Percentiles rank a stretch among this genome's conserved stretches.
phyloP scores from a whole-genome alignment of 768 basidiomycete genomes.

The Punctularia strigosozonata region DNA sequence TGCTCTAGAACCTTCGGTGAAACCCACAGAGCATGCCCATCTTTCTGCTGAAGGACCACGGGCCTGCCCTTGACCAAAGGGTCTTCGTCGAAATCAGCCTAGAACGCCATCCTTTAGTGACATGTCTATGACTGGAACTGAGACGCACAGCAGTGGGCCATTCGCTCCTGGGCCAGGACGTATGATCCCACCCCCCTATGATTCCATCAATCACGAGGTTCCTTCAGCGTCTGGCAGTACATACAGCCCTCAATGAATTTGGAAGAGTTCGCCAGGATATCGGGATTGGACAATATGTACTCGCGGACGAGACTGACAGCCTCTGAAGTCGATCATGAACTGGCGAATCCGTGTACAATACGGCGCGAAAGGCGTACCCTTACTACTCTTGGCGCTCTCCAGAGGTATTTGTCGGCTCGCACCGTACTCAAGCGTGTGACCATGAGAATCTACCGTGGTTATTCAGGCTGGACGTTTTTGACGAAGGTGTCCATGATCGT shows the following conservation, averaged over 20 bases:
- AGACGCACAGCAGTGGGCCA: constrained; percentile 61
- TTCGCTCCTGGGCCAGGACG: constrained; percentile 43
- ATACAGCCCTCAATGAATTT: constrained; percentile 67
- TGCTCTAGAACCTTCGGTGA: constrained; percentile 46
- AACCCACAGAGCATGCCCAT: constrained; percentile 85
- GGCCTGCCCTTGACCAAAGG: constrained; percentile 55
- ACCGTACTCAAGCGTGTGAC: constrained; percentile 71
- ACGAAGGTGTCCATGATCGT: constrained; percentile 12
- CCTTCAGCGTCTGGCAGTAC: no score
- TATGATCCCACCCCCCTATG: constrained; percentile 96
- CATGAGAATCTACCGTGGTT: constrained; percentile 54
- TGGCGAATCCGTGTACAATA: neutral
- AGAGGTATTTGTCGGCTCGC: constrained; percentile 52
- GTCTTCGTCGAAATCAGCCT: constrained; percentile 68
- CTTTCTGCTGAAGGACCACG: constrained; percentile 73
- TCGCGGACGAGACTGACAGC: constrained; percentile 49
- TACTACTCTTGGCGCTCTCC: constrained; percentile 44
- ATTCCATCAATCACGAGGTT: no score
- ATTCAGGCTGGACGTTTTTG: neutral
- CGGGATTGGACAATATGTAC: constrained; percentile 47
- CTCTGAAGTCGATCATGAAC: constrained; percentile 25
- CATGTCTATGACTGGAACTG: neutral
- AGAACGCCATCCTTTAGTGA: neutral
- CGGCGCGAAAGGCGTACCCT: constrained; percentile 27
- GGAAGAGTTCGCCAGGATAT: constrained; percentile 41